Evolutionary conservation across 331 rosid genomes (phyloP).

Genomic region (Quercus tomentella): DNA sequence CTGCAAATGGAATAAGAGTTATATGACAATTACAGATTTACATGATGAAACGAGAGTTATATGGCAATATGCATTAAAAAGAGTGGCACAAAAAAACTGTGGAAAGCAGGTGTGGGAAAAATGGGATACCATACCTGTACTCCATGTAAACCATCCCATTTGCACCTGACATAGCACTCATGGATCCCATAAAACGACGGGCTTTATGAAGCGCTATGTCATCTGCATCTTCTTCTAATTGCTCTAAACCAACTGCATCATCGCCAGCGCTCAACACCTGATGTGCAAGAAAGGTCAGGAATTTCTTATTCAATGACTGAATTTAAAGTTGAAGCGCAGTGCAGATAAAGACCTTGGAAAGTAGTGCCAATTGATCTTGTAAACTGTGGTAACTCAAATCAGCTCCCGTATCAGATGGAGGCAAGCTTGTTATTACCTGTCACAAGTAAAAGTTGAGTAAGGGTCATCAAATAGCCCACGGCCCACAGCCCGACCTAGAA

Average conservation of each 20-base stretch:
- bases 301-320: constrained; percentile 6
- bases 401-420: constrained; percentile 81
- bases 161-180: constrained; percentile 98
- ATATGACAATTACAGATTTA: background rate
- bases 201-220: constrained; percentile 73
- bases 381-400: constrained; percentile 66
- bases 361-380: constrained; percentile 84
- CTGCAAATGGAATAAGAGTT: constrained; percentile 33
- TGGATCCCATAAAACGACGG: constrained; percentile 67
- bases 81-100: background rate
- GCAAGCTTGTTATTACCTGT: constrained; percentile 95
- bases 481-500: too few relatives aligned
- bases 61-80: background rate
- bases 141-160: constrained; percentile 95
- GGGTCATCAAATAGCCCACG: too few relatives aligned
- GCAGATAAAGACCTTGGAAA: constrained; percentile 55
- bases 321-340: constrained; percentile 13
- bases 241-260: constrained; percentile 86
- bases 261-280: constrained; percentile 96
- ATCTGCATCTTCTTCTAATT: constrained; percentile 86
- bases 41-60: background rate
- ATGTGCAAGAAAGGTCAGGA: constrained; percentile 10
- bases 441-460: background rate
- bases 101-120: background rate
- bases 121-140: constrained; percentile 55